Percentiles rank a stretch among this genome's conserved stretches.
Evolutionary conservation across 805 yeast genomes (phyloP).

Genomic region (Cyberlindnera nakhonratchasimensis): DNA sequence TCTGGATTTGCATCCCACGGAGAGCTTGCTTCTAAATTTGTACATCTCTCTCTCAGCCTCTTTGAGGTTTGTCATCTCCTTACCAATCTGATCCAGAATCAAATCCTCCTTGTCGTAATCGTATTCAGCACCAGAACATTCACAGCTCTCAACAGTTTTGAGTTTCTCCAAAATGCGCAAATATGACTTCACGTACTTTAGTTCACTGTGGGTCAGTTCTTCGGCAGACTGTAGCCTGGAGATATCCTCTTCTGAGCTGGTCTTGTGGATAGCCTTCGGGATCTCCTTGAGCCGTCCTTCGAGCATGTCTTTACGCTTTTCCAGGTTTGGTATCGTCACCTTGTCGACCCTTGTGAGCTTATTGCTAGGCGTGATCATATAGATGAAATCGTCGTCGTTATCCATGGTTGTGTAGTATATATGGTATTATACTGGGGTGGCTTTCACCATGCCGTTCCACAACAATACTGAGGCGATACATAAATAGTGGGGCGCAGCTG

Average conservation of each 20-base stretch:
- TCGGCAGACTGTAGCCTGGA: conserved; percentile 4
- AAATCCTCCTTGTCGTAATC: conserved; percentile 29
- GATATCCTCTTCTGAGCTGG: neutral
- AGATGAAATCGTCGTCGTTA: conserved; percentile 13
- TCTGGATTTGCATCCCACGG: neutral
- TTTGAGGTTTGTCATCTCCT: conserved; percentile 21
- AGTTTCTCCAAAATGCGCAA: conserved; percentile 18
- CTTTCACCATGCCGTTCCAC: too few relatives aligned
- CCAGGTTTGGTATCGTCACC: conserved; percentile 24
- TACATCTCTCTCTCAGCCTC: conserved; percentile 21
- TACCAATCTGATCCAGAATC: conserved; percentile 22
- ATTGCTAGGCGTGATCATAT: conserved; percentile 27
- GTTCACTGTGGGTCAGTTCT: conserved; percentile 16
- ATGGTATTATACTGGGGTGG: neutral
- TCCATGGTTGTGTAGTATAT: neutral
- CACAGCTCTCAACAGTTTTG: conserved; percentile 16
- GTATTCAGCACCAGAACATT: conserved; percentile 13
- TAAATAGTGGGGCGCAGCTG: too few relatives aligned
- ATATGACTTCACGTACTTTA: conserved; percentile 22
- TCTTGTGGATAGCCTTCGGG: conserved; percentile 8
- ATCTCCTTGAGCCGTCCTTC: conserved; percentile 14
- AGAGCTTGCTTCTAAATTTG: neutral
- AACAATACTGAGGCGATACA: neutral
- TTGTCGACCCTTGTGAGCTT: conserved; percentile 22
- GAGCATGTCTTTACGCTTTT: conserved; percentile 13